Conservation (phyloP, 441 rosid genomes). For the Eutrema salsugineum region DNA sequence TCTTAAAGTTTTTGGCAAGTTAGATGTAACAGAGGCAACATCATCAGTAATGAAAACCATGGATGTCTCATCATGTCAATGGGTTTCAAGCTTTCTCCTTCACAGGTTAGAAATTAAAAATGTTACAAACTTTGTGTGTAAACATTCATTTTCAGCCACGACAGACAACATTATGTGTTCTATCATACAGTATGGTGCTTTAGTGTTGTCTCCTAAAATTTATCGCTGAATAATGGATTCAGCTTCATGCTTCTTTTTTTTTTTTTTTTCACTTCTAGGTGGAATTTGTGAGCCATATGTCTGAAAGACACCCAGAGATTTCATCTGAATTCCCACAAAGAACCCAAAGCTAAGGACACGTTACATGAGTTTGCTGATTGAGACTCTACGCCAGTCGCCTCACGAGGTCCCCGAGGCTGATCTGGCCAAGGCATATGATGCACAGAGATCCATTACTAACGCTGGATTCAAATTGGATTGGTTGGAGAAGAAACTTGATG, state of each 20-base stretch:
- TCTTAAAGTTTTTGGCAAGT: neutral
- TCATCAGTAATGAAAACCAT: neutral
- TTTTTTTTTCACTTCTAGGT: neutral
- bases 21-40: neutral
- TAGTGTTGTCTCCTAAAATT: neutral
- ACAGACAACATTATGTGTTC: neutral
- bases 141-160: neutral
- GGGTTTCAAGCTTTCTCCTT: conserved; percentile 15
- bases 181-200: neutral
- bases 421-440: neutral
- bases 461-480: conserved; percentile 19
- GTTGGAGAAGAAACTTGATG: conserved; percentile 15
- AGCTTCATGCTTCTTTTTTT: neutral
- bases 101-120: neutral
- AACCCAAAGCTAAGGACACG: neutral
- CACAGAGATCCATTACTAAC: neutral
- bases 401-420: conserved; percentile 6
- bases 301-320: conserved; percentile 17
- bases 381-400: conserved; percentile 1
- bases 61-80: neutral
- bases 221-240: neutral
- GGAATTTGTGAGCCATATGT: neutral
- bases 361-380: conserved; percentile 9
- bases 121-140: neutral
- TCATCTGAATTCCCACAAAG: neutral